Percentiles rank a stretch among this genome's conserved stretches.
These are phyloP conservation scores for Sporothrix pallida DNA, from an alignment of 2,329 filamentous ascomycete genomes.

Conservation along the genomic window DNA sequence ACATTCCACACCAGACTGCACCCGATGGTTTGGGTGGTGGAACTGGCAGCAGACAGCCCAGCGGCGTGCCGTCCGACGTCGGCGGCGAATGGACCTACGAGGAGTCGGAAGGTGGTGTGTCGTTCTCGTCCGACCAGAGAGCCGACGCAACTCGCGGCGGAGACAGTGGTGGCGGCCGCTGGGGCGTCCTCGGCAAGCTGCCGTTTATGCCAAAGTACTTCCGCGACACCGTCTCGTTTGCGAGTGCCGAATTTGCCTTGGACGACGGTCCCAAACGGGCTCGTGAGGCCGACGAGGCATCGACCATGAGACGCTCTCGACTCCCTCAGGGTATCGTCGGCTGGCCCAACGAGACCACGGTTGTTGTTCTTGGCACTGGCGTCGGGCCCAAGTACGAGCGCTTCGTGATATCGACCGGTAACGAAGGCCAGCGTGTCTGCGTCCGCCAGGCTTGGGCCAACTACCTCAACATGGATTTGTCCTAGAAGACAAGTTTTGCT, in stretches of 20 bases:
- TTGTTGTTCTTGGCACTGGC: slow-evolving; percentile 80
- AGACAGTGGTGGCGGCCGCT: slow-evolving; percentile 67
- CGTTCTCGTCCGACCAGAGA: slow-evolving; percentile 27
- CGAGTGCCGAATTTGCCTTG: slow-evolving; percentile 79
- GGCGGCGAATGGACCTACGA: slow-evolving; percentile 38
- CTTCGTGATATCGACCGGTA: slow-evolving; percentile 72
- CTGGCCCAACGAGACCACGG: slow-evolving; percentile 76
- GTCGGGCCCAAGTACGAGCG: slow-evolving; percentile 86
- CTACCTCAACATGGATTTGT: slow-evolving; percentile 58
- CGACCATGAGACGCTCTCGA: slow-evolving; percentile 57
- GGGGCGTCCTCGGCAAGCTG: slow-evolving; percentile 82
- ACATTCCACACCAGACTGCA: slow-evolving; percentile 65
- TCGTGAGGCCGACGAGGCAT: slow-evolving; percentile 45
- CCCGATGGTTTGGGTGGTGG: background rate
- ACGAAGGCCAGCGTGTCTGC: slow-evolving; percentile 70
- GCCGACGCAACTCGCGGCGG: slow-evolving; percentile 36
- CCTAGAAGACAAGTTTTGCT: background rate
- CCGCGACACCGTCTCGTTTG: slow-evolving; percentile 86
- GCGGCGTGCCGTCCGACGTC: slow-evolving; percentile 26
- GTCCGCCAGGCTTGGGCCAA: slow-evolving; percentile 81
- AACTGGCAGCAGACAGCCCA: background rate
- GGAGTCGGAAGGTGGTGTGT: slow-evolving; percentile 35
- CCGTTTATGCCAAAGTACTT: slow-evolving; percentile 86
- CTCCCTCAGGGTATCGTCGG: slow-evolving; percentile 84
- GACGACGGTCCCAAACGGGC: slow-evolving; percentile 62